Base-by-base conservation (phyloP, 208 protist genomes). In the Willaertia magna region DNA sequence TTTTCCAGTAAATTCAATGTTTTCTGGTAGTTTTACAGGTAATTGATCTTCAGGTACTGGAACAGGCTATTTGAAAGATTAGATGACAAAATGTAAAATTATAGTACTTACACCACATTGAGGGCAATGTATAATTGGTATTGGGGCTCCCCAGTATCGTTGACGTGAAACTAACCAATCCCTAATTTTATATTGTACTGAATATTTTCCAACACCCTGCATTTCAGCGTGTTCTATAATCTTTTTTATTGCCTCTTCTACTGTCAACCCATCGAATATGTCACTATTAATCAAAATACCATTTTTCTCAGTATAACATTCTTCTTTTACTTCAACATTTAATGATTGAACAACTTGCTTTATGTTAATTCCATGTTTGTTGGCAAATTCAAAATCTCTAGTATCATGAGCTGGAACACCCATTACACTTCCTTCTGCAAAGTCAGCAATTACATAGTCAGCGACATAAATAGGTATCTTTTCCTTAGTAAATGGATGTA, bases 141-240 rank as follows among this genome's bases (percentile, higher is more conserved):
- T 94, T 22, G 93, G 93, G 22, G 90, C 81, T 20, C 88, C 87
- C 86, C 85, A 89, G 34, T 93, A 92, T 20, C 93, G 81, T 87
- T 96, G 93, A 52, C 93, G 87, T 20, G 92, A 94, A 51, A 96
- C 86, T 67, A 94, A 86, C 93, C 93, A 95, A 86, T 95, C 93
- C n/a, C 91, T 85, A 20, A 95, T 85, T 39, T 89, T 89, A 85
- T 91, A 93, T 39, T 46, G 85, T 1, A 34, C 55, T 4, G 30
- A 40, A 74, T 12, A 3, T 34, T 26, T 74, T 43, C 79, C 79
- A 3, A 59, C 12, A 11, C 18, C 20, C 20, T 47, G 3, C 47
- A 47, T 30, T 46, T 79, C 20, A 30, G 40, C 34, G 30, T 47
- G 4, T 18, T 47, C 2, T 39, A 34, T 84, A 30, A 84, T 84